phyloP scores from a whole-genome alignment of 164 flowering plant species.

The Saururus chinensis region DNA sequence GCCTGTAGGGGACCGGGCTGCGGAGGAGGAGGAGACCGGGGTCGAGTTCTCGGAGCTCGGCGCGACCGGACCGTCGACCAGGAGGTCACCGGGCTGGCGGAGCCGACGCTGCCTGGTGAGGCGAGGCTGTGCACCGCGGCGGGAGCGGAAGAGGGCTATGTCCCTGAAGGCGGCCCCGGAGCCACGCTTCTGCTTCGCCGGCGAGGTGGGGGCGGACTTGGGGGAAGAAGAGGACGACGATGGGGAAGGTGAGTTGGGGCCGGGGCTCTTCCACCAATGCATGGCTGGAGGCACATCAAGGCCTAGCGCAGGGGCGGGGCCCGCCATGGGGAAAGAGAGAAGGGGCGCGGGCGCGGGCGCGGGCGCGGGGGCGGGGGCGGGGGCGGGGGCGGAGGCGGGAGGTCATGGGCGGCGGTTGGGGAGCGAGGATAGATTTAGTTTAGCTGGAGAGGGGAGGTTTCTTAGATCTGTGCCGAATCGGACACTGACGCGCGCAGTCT shows the following conservation, averaged over 20 bases:
- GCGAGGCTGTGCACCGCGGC: conserved; percentile 7
- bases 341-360: no score
- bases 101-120: conserved; percentile 19
- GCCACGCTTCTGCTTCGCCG: conserved; percentile 4
- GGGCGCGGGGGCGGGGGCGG: no score
- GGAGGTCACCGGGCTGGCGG: conserved; percentile 12
- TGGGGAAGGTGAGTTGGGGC: neutral
- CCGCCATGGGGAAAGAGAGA: neutral
- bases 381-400: neutral
- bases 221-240: conserved; percentile 1
- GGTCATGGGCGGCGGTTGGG: no score
- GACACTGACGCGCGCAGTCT: no score
- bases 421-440: no score
- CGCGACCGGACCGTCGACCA: conserved; percentile 2
- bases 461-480: no score
- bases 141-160: conserved; percentile 6
- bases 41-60: neutral
- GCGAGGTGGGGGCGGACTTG: conserved; percentile 2
- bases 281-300: neutral
- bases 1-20: neutral
- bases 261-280: conserved; percentile 2
- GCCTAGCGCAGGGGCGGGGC: neutral
- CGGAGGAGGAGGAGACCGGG: conserved; percentile 1
- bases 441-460: no score
- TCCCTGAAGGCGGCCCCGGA: neutral